These are phyloP conservation scores for Phytophthora syringae DNA, from an alignment of 352 stramenopile species.

Conservation along the genomic window DNA sequence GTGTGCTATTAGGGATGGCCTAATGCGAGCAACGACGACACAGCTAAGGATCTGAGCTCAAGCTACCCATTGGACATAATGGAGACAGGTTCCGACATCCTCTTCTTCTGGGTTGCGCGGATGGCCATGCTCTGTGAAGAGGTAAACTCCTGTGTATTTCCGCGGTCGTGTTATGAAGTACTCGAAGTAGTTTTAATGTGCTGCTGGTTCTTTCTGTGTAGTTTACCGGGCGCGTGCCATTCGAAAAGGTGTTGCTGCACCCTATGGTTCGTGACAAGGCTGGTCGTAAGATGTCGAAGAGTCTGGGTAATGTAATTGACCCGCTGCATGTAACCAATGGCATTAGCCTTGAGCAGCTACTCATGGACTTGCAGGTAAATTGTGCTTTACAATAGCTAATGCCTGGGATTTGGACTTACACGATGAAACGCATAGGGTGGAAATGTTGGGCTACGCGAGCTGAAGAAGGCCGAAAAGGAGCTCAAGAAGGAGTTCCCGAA, in stretches of 20 bases:
- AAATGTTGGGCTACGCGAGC: slow-evolving; percentile 89
- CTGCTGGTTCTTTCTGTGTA: slow-evolving; percentile 23
- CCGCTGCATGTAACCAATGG: slow-evolving; percentile 98
- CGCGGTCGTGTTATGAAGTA: neutral
- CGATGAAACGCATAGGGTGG: slow-evolving; percentile 44
- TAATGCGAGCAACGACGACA: slow-evolving; percentile 67
- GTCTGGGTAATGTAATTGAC: slow-evolving; percentile 99
- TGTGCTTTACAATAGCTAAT: neutral
- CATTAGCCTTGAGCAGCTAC: slow-evolving; percentile 93
- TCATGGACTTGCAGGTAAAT: slow-evolving; percentile 90
- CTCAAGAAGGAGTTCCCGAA: slow-evolving; percentile 97
- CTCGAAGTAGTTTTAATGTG: neutral
- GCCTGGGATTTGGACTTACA: neutral
- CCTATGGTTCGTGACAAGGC: slow-evolving; percentile 99
- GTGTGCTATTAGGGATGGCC: slow-evolving; percentile 90
- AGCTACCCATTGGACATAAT: slow-evolving; percentile 79
- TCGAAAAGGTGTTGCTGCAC: slow-evolving; percentile 98
- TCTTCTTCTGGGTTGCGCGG: slow-evolving; percentile 99
- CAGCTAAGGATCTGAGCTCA: slow-evolving; percentile 31
- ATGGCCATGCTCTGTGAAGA: slow-evolving; percentile 99
- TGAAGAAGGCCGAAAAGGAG: slow-evolving; percentile 96
- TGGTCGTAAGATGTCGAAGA: slow-evolving; percentile 99
- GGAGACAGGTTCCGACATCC: slow-evolving; percentile 97
- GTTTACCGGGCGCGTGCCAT: slow-evolving; percentile 96
- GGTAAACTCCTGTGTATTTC: slow-evolving; percentile 48